Evolutionary conservation across 2,329 filamentous ascomycete genomes (phyloP), one percentile per base, ranked within the genome.

Genomic region (Ilyonectria destructans): DNA sequence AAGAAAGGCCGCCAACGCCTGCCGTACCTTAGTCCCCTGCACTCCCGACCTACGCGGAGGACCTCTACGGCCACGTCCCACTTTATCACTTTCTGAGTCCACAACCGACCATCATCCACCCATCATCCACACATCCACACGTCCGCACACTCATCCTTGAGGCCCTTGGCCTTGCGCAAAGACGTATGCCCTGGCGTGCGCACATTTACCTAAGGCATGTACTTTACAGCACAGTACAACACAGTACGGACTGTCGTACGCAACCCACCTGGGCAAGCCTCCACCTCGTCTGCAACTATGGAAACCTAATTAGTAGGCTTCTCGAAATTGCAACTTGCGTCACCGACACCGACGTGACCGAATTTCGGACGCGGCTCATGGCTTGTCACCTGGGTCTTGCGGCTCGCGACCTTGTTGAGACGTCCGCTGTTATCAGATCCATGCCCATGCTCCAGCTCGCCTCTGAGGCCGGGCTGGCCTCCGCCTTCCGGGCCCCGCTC

Each of bases 61-160:
- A 67, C 65, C 65, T 63, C 58, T 62, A 58, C 55, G 60, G 65
- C 37, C 55, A 67, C 55, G 19, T 35, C 55, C 58, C 65, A 67
- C 64, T 52, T 54, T 55, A 40, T 67, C 58, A 43, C 40, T 19
- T 35, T 63, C 40, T n/a, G 46, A 13, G 12, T 43, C 37, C 35
- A 55, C 65, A 60, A 56, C 51, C 57, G 52, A 26, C 26, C 57
- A 29, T 48, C 29, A 12, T 35, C 29, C 29, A 19, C 29, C 8
- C 49, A 54, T 48, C 49, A 12, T 52, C 49, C 49, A 19, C 31
- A 43, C 58, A 35, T 46, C 56, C 43, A 58, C 56, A 23, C 54
- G 8, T 43, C 40, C 40, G n/a, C 40, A 17, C 15, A 17, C 13
- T 13, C 15, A 40, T 40, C 55, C 62, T 40, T 64, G 55, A 23